Evolutionary conservation across 2,329 filamentous ascomycete species (phyloP).

Genomic region (Colletotrichum shisoi): DNA sequence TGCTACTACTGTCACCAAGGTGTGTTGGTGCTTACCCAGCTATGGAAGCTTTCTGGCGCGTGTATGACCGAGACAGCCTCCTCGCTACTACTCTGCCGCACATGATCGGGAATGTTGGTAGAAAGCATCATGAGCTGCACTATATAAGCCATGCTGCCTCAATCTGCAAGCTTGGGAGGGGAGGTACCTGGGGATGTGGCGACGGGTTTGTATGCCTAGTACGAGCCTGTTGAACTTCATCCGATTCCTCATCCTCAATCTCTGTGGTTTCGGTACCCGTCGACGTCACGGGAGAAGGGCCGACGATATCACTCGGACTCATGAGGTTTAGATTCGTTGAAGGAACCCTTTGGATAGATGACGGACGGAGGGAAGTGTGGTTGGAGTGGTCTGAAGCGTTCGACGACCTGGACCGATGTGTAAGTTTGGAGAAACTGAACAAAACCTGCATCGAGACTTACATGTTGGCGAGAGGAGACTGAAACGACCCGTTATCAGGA

Average conservation of each 20-base stretch:
- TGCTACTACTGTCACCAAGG: not conserved
- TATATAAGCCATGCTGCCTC: constrained; percentile 1
- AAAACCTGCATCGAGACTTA: constrained; percentile 49
- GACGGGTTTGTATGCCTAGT: constrained; percentile 48
- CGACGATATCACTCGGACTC: constrained; percentile 74
- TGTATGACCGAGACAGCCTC: constrained; percentile 91
- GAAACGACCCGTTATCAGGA: constrained; percentile 59
- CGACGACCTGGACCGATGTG: constrained; percentile 54
- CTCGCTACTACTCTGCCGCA: constrained; percentile 70
- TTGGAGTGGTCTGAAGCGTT: constrained; percentile 50
- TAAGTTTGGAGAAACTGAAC: constrained; percentile 15
- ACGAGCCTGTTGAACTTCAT: constrained; percentile 62
- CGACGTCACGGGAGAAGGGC: constrained; percentile 84
- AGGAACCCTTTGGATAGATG: constrained; percentile 57
- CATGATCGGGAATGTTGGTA: constrained; percentile 64
- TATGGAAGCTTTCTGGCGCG: constrained; percentile 81
- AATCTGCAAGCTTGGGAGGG: not conserved
- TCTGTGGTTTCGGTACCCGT: constrained; percentile 84
- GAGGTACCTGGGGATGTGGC: constrained; percentile 52
- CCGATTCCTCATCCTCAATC: constrained; percentile 78
- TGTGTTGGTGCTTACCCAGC: constrained; percentile 69
- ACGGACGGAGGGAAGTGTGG: constrained; percentile 61
- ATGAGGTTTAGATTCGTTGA: constrained; percentile 64
- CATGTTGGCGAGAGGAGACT: constrained; percentile 61
- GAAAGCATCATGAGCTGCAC: constrained; percentile 60